Base-by-base conservation (phyloP, 1,139 yeast species). In the Yamadazyma oceani region DNA sequence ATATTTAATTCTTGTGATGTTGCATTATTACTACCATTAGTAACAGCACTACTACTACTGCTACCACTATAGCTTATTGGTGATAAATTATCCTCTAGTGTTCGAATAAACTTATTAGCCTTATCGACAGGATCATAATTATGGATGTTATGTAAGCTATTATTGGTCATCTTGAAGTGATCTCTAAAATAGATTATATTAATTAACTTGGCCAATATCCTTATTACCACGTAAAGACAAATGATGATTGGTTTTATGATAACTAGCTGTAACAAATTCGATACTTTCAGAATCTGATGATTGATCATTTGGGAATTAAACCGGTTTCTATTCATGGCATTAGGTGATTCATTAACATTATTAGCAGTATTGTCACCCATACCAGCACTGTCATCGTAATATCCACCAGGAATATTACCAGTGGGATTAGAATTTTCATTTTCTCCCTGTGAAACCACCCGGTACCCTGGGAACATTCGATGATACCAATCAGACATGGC, bases 281-380 rank as follows among this genome's bases (percentile, higher is more conserved):
- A 36, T 8, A 41, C 36, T 36, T 73, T 66, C 46, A 69, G 69
- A 50, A 62, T 69, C 49, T 74, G 74, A 58, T 83, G 71, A 12
- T 36, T 41, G 5, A 51, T 21, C 3, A 42, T 24, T 12, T 41
- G 49, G 22, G 54, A 51, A 31, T 49, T 50, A 40, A 48, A 43
- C 8, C 33, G 12, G 31, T 42, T 44, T 25, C 53, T 35, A 10
- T 35, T 14, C 2, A 14, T 12, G 4, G 46, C 40, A 26, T 45
- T 40, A 1, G 36, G 39, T 4, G 27, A 14, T 27, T 43, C 45
- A 16, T 27, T 27, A 15, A 27, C n/a, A 16, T 27, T 21, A 27
- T 14, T 27, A 15, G 14, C 21, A 7, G 10, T n/a, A 16, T 27
- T 17, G 16, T 27, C 16, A 15, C 16, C n/a, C n/a, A n/a, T 16